Conservation (phyloP, 2,329 filamentous ascomycete genomes). For the Epichloe brachyelytri region DNA sequence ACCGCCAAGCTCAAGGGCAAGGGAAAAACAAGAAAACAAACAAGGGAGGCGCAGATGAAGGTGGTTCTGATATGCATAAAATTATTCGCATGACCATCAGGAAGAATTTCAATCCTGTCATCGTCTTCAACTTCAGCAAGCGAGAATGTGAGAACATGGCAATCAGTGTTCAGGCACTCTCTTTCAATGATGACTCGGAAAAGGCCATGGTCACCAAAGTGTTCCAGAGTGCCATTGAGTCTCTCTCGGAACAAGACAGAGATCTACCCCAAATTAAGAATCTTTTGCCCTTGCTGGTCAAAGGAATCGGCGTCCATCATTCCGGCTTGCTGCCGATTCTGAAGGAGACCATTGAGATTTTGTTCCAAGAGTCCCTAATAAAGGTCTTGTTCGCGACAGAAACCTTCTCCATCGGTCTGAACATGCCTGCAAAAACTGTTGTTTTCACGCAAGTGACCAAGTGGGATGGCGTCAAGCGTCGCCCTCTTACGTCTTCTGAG, state of each 20-base stretch:
- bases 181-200: constrained; percentile 94
- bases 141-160: constrained; percentile 88
- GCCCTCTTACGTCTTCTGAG: constrained; percentile 85
- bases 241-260: constrained; percentile 82
- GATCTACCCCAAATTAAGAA: constrained; percentile 81
- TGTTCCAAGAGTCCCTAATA: constrained; percentile 96
- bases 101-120: constrained; percentile 94
- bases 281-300: constrained; percentile 74
- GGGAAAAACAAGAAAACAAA: constrained; percentile 83
- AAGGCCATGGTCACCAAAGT: constrained; percentile 90
- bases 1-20: constrained; percentile 72
- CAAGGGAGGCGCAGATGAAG: constrained; percentile 67
- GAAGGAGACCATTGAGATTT: constrained; percentile 96
- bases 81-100: constrained; percentile 98
- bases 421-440: constrained; percentile 98
- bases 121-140: constrained; percentile 99
- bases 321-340: constrained; percentile 88
- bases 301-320: constrained; percentile 94
- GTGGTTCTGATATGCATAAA: constrained; percentile 81
- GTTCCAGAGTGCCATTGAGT: constrained; percentile 85
- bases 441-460: constrained; percentile 97
- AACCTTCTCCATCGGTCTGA: constrained; percentile 95
- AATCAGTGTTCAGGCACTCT: constrained; percentile 70
- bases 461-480: constrained; percentile 69
- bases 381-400: constrained; percentile 97